Percentiles rank a stretch among this genome's conserved stretches.
phyloP scores from a whole-genome alignment of 2,329 filamentous ascomycete genomes.

The Microdochium paspali region DNA sequence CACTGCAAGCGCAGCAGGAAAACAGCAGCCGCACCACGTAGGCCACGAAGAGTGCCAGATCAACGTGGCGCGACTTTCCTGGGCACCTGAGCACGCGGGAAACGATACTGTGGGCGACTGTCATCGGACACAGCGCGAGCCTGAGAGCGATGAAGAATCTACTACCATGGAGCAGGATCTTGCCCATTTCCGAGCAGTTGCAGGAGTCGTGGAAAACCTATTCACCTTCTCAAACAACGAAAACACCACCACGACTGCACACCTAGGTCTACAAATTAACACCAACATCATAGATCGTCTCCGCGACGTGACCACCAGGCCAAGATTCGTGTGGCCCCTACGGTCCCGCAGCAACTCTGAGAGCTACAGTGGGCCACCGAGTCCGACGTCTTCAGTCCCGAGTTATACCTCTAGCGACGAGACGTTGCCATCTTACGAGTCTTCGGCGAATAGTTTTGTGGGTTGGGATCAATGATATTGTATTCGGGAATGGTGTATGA shows the following conservation, averaged over 20 bases:
- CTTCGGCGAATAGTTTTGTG: slow-evolving; percentile 4
- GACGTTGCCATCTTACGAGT: slow-evolving; percentile 2
- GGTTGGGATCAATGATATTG: slow-evolving; percentile 5
- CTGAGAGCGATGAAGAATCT: slow-evolving; percentile 1
- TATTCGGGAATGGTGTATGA: too few relatives aligned
- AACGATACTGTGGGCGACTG: too few relatives aligned
- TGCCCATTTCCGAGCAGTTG: slow-evolving; percentile 4
- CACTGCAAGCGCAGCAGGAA: slow-evolving; percentile 11
- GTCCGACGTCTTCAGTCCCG: slow-evolving; percentile 2
- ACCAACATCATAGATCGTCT: neutral
- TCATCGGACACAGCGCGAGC: neutral
- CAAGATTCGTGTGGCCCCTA: neutral
- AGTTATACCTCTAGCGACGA: slow-evolving; percentile 2
- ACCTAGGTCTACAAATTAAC: neutral
- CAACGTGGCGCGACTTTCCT: neutral
- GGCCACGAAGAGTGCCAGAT: slow-evolving; percentile 4
- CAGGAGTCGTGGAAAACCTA: slow-evolving; percentile 2
- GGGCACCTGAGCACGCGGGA: neutral
- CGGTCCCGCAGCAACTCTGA: neutral
- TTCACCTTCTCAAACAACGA: neutral
- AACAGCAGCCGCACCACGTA: too few relatives aligned
- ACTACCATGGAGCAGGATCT: slow-evolving; percentile 6
- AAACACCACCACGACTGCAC: neutral
- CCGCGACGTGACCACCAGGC: neutral
- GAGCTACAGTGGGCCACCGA: neutral